phyloP scores from a whole-genome alignment of 2,329 filamentous ascomycete species.

The Pseudopyricularia cyperi region DNA sequence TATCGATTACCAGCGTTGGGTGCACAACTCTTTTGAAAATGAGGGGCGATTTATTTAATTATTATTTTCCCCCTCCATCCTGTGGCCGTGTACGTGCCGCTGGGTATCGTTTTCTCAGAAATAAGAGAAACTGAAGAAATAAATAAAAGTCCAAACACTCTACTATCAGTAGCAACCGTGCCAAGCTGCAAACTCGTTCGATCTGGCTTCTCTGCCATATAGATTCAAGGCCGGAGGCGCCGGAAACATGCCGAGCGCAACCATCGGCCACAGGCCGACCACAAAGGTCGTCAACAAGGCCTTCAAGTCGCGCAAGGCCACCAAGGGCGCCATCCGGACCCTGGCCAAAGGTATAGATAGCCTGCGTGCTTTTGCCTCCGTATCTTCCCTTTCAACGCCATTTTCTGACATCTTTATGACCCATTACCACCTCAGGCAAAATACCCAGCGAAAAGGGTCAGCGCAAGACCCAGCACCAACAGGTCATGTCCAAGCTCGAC shows the following conservation, averaged over 20 bases:
- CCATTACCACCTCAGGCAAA: conserved; percentile 45
- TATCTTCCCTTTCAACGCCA: neutral
- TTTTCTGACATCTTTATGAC: neutral
- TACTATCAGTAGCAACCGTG: neutral
- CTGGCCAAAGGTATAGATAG: conserved; percentile 57
- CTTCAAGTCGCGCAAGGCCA: conserved; percentile 85
- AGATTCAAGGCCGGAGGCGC: conserved; percentile 66
- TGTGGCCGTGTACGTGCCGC: neutral
- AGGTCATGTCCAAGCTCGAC: conserved; percentile 95
- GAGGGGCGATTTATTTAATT: neutral
- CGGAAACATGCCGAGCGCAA: conserved; percentile 61
- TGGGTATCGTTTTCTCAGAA: neutral
- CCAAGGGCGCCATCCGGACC: conserved; percentile 78
- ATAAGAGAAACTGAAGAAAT: neutral
- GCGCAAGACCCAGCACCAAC: conserved; percentile 84
- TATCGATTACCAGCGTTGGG: neutral
- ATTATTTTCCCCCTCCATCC: neutral
- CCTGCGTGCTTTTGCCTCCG: neutral
- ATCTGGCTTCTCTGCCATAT: conserved; percentile 62
- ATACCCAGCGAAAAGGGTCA: conserved; percentile 50
- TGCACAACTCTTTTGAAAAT: neutral
- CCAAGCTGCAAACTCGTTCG: conserved; percentile 16
- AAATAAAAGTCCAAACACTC: neutral
- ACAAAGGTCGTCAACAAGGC: conserved; percentile 81
- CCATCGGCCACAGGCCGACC: conserved; percentile 74